A percentile compares a stretch with the other conserved stretches of the same genome.
Conservation (phyloP, 164 flowering plant species). For the Piper longum region DNA sequence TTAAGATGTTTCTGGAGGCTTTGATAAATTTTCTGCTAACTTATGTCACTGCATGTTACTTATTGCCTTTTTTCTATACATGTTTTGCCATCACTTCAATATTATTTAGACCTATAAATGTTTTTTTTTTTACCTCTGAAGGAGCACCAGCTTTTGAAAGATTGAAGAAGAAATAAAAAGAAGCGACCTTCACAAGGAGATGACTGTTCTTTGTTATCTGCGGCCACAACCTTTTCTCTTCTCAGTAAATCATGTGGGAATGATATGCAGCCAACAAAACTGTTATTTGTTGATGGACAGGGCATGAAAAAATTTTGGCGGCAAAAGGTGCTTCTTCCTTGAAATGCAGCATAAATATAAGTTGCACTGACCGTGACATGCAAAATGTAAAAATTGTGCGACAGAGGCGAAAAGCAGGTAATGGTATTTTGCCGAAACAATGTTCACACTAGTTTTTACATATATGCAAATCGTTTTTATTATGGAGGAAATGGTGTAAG, state of each 20-base stretch:
- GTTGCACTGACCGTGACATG: slow-evolving; percentile 39
- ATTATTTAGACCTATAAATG: not conserved
- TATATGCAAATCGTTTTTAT: not conserved
- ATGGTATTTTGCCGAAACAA: not conserved
- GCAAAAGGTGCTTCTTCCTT: slow-evolving; percentile 45
- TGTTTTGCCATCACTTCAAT: not conserved
- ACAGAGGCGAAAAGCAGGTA: slow-evolving; percentile 63
- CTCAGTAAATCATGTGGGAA: slow-evolving; percentile 36
- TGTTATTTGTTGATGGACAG: slow-evolving; percentile 54
- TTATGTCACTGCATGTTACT: not conserved
- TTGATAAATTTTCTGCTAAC: slow-evolving; percentile 47
- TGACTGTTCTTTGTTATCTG: slow-evolving; percentile 24
- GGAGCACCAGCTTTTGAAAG: slow-evolving; percentile 95
- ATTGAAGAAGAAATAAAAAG: slow-evolving; percentile 59
- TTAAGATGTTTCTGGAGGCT: slow-evolving; percentile 75
- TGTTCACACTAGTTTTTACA: not conserved
- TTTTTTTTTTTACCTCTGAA: slow-evolving; percentile 23
- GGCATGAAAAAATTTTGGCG: slow-evolving; percentile 45
- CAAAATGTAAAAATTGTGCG: slow-evolving; percentile 33
- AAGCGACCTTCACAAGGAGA: slow-evolving; percentile 44
- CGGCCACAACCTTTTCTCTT: slow-evolving; percentile 21
- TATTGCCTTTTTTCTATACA: slow-evolving; percentile 1
- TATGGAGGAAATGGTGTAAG: not conserved
- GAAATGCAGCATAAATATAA: slow-evolving; percentile 37
- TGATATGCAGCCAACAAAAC: slow-evolving; percentile 41